Evolutionary conservation across 2,329 filamentous ascomycete genomes (phyloP).

Genomic region (Fusarium sp.): DNA sequence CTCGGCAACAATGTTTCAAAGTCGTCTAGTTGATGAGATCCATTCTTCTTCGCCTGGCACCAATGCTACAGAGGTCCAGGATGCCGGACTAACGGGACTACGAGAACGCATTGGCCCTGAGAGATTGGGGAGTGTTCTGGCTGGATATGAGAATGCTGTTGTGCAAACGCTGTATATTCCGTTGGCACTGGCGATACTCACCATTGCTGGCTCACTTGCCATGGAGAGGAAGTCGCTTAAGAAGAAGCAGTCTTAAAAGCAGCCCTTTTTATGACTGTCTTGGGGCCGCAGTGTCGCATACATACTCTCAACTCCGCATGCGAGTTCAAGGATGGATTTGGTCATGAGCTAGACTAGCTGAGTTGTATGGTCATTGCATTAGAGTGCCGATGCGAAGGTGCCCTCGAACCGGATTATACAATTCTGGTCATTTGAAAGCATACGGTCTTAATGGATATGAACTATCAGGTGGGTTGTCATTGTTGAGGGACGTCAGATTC

Average conservation of each 20-base stretch:
- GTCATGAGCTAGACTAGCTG: too few relatives aligned
- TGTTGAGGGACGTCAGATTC: too few relatives aligned
- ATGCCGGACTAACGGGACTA: slow-evolving; percentile 27
- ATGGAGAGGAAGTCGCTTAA: slow-evolving; percentile 40
- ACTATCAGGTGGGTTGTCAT: too few relatives aligned
- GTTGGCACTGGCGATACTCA: slow-evolving; percentile 26
- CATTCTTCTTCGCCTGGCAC: slow-evolving; percentile 16
- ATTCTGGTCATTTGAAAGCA: too few relatives aligned
- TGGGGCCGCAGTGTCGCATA: too few relatives aligned
- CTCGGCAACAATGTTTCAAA: slow-evolving; percentile 39
- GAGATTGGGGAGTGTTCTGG: slow-evolving; percentile 20
- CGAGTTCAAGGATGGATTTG: too few relatives aligned
- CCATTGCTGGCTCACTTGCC: slow-evolving; percentile 29
- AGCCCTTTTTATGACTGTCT: too few relatives aligned
- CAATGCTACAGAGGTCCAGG: slow-evolving; percentile 14
- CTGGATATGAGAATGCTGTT: slow-evolving; percentile 37
- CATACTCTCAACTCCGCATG: too few relatives aligned
- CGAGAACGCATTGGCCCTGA: slow-evolving; percentile 27
- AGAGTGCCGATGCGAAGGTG: too few relatives aligned
- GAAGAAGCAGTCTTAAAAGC: slow-evolving; percentile 30
- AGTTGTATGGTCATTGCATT: too few relatives aligned
- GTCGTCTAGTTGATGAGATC: slow-evolving; percentile 28
- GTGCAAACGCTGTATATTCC: slow-evolving; percentile 40
- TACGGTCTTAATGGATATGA: too few relatives aligned
- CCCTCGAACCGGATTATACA: too few relatives aligned